phyloP scores from a whole-genome alignment of 2,329 filamentous ascomycete species.

The Arthrobotrys conoides region DNA sequence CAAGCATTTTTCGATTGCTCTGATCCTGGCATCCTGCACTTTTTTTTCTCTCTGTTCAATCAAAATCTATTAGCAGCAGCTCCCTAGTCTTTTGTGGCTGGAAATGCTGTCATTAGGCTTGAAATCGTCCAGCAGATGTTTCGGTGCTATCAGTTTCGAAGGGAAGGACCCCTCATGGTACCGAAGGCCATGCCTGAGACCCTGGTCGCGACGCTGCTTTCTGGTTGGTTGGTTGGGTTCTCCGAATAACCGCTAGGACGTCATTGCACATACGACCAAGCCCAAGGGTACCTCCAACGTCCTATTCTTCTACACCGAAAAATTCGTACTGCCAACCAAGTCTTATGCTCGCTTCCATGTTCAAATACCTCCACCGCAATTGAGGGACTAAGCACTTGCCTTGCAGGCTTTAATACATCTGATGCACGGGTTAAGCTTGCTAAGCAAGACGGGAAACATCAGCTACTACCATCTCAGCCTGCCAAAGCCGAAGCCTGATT shows the following conservation, averaged over 20 bases:
- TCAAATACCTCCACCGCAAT: background rate
- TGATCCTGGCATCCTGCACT: background rate
- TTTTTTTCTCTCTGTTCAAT: background rate
- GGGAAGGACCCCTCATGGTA: conserved; percentile 40
- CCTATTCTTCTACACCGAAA: conserved; percentile 2
- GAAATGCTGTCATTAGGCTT: conserved; percentile 44
- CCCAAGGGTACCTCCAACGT: background rate
- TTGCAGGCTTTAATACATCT: conserved; percentile 11
- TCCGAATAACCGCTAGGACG: conserved; percentile 44
- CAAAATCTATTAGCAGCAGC: background rate
- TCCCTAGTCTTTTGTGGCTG: conserved; percentile 36
- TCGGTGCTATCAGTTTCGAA: conserved; percentile 13
- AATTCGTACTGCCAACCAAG: conserved; percentile 2
- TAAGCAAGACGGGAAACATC: conserved; percentile 20
- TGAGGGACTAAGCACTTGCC: background rate
- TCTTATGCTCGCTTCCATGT: conserved; percentile 14
- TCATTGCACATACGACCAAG: conserved; percentile 54
- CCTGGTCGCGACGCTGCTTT: conserved; percentile 28
- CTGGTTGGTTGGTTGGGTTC: conserved; percentile 37
- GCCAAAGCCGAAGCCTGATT: conserved; percentile 40
- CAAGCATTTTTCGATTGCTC: conserved; percentile 24
- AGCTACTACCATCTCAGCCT: conserved; percentile 18
- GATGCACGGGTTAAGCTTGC: conserved; percentile 28
- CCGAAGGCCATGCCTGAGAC: conserved; percentile 32
- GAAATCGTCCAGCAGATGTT: background rate